phyloP scores from a whole-genome alignment of 352 stramenopile genomes.

The Phytophthora cryptogea region DNA sequence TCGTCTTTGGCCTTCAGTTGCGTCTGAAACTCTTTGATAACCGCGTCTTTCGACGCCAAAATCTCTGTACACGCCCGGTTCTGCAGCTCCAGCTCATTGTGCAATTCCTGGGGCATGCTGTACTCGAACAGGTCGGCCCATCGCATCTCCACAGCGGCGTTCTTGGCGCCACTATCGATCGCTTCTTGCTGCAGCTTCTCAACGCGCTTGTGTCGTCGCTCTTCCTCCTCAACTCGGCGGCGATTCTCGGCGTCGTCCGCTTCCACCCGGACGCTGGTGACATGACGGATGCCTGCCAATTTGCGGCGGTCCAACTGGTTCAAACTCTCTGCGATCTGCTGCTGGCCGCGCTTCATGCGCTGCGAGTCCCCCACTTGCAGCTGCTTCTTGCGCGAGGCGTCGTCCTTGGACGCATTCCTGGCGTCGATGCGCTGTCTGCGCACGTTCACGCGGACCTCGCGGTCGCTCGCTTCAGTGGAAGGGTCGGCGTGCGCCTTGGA shows the following conservation, averaged over 20 bases:
- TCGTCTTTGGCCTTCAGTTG: conserved; percentile 95
- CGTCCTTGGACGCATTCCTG: conserved; percentile 79
- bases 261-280: conserved; percentile 91
- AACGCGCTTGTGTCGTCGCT: conserved; percentile 83
- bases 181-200: conserved; percentile 92
- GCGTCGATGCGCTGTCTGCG: conserved; percentile 75
- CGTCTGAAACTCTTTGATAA: conserved; percentile 91
- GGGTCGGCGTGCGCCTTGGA: conserved; percentile 43
- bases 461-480: conserved; percentile 45
- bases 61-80: conserved; percentile 90
- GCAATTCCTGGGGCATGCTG: conserved; percentile 93
- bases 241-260: conserved; percentile 91
- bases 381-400: conserved; percentile 79
- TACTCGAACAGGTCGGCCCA: conserved; percentile 92
- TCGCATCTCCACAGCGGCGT: conserved; percentile 93
- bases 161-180: conserved; percentile 88
- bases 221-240: conserved; percentile 91
- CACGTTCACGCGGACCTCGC: conserved; percentile 64
- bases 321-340: conserved; percentile 79
- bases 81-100: conserved; percentile 90
- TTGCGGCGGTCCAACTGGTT: conserved; percentile 81
- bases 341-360: conserved; percentile 68
- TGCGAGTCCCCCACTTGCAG: conserved; percentile 63
- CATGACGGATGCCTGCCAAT: conserved; percentile 82
- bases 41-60: conserved; percentile 87